Evolutionary conservation across 2,329 filamentous ascomycete genomes (phyloP), one percentile per base, ranked within the genome.

Genomic region (Tolypocladium endophyticum): DNA sequence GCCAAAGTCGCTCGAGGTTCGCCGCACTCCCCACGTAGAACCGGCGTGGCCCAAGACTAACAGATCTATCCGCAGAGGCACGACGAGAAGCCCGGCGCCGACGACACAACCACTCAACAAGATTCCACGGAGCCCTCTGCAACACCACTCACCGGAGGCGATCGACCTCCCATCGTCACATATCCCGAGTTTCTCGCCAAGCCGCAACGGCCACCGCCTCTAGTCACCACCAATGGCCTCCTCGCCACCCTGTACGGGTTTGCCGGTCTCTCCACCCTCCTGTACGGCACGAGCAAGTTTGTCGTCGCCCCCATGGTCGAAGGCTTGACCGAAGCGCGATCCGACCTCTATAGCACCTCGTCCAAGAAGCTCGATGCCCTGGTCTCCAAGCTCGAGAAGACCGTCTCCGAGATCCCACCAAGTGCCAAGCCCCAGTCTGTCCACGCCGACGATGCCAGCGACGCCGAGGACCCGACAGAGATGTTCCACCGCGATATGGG

Each of bases 401-500:
- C 75, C 43, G 87, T 88, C 4, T 89, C 87, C 35, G 80, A 82
- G 54, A 76, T 89, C 1, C 86, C 87, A 6, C 63, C 70, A 5
- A 36, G 55, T 14, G 25, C 9, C 50, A 67, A 69, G 52, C 45
- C 64, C 16, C 56, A 59, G 11, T 58, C 59, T 11, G 60, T 62
- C 18, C 58, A 63, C 25, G 63, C 65, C 20, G 70, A 70, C 38
- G 76, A 75, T 61, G 66, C 71, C 52, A 80, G 76, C 67, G 80
- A 79, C 33, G 78, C 75, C 60, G 81, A 82, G 62, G 85, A 87
- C 66, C 89, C 90, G 1, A 86, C 87, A 1, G 89, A 93, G 72
- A 82, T 92, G 62, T 94, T 90, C 73, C 89, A 92, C 71, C 84
- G 89, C 54, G 90, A 94, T 69, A 82, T 90, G 61, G 89, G 88